Percentiles rank a stretch among this genome's conserved stretches.
Evolutionary conservation across 305 asterid genomes (phyloP).

Genomic region (Solanum chacoense): DNA sequence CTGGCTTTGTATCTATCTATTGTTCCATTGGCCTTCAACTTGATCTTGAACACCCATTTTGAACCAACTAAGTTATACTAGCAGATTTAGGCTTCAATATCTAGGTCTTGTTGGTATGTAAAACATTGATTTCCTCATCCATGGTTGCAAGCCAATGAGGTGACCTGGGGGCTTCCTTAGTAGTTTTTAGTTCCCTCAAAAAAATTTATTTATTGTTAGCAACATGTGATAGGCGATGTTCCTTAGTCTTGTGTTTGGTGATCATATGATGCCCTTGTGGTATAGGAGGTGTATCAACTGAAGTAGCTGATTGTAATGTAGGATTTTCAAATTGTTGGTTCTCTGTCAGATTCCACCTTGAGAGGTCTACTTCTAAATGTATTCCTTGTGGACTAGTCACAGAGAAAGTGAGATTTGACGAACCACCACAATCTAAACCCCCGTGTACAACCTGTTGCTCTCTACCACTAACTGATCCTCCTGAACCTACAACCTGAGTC

Average conservation of each 20-base stretch:
- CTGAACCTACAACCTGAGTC: neutral
- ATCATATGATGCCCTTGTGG: neutral
- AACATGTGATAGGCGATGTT: neutral
- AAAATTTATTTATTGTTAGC: neutral
- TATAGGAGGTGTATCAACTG: neutral
- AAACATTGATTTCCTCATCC: neutral
- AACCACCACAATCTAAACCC: neutral
- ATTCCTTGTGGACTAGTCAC: neutral
- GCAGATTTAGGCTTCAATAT: neutral
- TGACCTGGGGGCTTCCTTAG: neutral
- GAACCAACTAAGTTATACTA: neutral
- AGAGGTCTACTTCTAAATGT: neutral
- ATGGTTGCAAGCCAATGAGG: neutral
- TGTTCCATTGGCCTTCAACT: neutral
- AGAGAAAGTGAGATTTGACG: neutral
- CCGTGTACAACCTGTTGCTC: neutral
- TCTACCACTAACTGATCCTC: too few relatives aligned
- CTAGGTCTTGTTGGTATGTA: neutral
- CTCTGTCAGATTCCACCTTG: neutral
- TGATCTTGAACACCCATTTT: neutral
- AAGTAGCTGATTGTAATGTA: neutral
- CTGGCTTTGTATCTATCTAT: neutral
- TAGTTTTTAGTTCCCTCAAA: neutral
- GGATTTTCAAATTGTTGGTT: neutral
- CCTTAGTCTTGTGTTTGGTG: neutral